Evolutionary conservation across 2,329 filamentous ascomycete species (phyloP), one percentile per base, ranked within the genome.

Genomic region (Clarireedia sp.): DNA sequence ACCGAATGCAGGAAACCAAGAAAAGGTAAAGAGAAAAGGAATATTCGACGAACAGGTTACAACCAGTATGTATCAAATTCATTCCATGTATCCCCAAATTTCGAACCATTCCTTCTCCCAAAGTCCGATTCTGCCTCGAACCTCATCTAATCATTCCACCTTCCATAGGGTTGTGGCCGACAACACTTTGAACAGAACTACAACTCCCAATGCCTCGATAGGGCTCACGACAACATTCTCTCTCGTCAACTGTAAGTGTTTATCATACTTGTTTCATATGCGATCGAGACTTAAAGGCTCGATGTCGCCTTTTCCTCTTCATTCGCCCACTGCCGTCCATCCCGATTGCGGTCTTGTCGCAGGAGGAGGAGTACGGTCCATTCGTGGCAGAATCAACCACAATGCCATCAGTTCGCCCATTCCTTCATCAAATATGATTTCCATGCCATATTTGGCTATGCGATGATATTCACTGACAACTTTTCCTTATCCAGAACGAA

Each of bases 191-290:
- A 60, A 59, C 60, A 55, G 37, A 44, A 66, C 62, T 24, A 59
- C 63, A 45, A 64, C 56, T 62, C 58, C 61, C 62, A 61, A 69
- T 68, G 68, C 64, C 60, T 65, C 62, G 63, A 69, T 67, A 68
- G 64, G 60, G 61, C 57, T 62, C 62, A 58, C 64, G 63, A 66
- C 63, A 57, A 46, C 62, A 64, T 63, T 57, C 54, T 58, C 66
- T 64, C 61, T 54, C 58, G 63, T 57, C 58, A 60, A 49, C 57
- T 62, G 67, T 69, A 66, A 68, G 68, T 69, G 59, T 19, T 44
- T 46, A 57, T 63, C 56, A 46, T 51, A 64, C 47, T 56, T 62
- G 54, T 16, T 57, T 59, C 41, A 53, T 66, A 66, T 68, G 67
- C 67, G 67, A 69, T 68, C 67, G 60, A 60, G 63, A 51, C 63